phyloP scores from a whole-genome alignment of 1,284 basidiomycete species.

The Apiotrichum akiyoshidainum region DNA sequence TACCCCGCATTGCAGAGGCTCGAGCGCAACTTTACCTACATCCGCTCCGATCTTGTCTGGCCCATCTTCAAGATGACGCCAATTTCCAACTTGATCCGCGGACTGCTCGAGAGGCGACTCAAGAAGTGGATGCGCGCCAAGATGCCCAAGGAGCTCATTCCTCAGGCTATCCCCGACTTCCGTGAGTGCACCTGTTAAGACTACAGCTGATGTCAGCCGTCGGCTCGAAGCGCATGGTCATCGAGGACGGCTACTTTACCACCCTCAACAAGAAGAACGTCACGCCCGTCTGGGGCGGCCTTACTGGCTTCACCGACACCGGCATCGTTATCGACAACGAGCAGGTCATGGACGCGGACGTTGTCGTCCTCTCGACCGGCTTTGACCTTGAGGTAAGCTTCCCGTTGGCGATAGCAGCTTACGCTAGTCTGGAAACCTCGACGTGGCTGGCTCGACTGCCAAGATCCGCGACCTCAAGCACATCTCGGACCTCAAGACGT shows the following conservation, averaged over 20 bases:
- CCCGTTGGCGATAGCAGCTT: neutral
- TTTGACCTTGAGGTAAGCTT: constrained; percentile 4
- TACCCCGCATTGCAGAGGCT: neutral
- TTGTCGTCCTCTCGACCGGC: constrained; percentile 12
- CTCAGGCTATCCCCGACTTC: constrained; percentile 23
- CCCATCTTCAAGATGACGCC: neutral
- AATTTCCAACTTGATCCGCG: neutral
- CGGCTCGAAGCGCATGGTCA: constrained; percentile 26
- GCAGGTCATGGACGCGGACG: constrained; percentile 15
- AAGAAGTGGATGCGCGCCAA: constrained; percentile 4
- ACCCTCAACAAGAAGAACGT: constrained; percentile 27
- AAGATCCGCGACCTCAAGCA: neutral
- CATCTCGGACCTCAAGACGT: constrained; percentile 1
- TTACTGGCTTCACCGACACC: constrained; percentile 8
- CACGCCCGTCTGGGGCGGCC: constrained; percentile 15
- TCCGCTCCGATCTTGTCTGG: neutral
- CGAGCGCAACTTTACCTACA: neutral
- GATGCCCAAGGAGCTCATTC: constrained; percentile 19
- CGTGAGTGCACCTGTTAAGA: constrained; percentile 9
- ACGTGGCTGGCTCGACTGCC: constrained; percentile 1
- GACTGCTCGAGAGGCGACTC: neutral
- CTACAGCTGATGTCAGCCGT: constrained; percentile 12
- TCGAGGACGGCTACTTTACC: constrained; percentile 25
- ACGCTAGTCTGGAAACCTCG: neutral
- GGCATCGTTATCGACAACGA: constrained; percentile 21